phyloP scores from a whole-genome alignment of 2,329 filamentous ascomycete genomes.

The Penicillium verrucosum region DNA sequence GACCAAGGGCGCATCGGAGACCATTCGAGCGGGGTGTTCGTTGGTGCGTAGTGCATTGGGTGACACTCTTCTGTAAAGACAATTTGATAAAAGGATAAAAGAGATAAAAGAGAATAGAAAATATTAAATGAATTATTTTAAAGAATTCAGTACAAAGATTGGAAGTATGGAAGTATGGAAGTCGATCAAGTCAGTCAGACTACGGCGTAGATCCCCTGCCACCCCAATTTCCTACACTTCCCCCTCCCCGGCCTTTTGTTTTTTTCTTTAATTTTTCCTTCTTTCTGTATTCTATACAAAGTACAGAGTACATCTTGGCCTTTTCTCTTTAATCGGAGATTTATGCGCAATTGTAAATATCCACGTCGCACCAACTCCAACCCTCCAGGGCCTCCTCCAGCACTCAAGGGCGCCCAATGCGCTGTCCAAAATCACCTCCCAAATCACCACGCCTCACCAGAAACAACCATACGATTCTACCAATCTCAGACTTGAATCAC shows the following conservation, averaged over 20 bases:
- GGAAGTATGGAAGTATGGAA: neutral
- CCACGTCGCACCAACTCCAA: conserved; percentile 1
- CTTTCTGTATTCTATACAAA: neutral
- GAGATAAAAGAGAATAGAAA: neutral
- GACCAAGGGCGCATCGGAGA: conserved; percentile 71
- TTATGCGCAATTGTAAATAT: conserved; percentile 5
- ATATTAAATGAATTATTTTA: neutral
- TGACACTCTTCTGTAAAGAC: conserved; percentile 73
- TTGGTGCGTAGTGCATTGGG: conserved; percentile 88
- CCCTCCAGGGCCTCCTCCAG: neutral
- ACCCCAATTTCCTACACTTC: conserved; percentile 24
- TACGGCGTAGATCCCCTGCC: conserved; percentile 23
- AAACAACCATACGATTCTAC: conserved; percentile 1
- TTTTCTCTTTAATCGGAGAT: neutral
- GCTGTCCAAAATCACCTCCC: conserved; percentile 20
- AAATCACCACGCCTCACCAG: conserved; percentile 9
- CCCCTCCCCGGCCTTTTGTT: conserved; percentile 12
- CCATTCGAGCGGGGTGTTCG: conserved; percentile 84
- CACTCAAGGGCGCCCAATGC: conserved; percentile 23
- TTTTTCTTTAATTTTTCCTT: neutral
- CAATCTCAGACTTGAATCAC: neutral
- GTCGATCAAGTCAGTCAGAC: neutral
- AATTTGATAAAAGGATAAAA: neutral
- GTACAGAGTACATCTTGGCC: neutral
- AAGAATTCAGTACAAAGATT: neutral